Percentiles rank a stretch among this genome's conserved stretches.
Conservation (phyloP, 2,329 filamentous ascomycete genomes). For the Drechslerella stenobrocha region DNA sequence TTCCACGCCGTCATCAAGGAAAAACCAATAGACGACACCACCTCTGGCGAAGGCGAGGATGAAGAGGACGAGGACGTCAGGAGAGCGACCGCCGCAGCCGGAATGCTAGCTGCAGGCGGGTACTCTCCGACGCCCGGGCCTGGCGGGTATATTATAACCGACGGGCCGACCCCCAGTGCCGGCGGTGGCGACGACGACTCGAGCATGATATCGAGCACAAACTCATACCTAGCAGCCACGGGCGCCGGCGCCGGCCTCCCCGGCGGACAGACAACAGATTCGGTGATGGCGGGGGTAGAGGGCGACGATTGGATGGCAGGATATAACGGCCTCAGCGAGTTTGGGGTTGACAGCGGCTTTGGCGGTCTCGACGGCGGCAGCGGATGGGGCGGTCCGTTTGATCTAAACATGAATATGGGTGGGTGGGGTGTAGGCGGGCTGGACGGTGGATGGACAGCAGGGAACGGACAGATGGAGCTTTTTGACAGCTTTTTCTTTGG, state of each 20-base stretch:
- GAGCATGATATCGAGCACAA: constrained; percentile 44
- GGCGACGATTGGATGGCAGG: constrained; percentile 29
- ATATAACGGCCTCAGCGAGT: constrained; percentile 30
- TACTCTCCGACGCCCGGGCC: constrained; percentile 26
- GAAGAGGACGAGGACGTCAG: constrained; percentile 43
- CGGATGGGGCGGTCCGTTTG: constrained; percentile 41
- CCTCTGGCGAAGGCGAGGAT: constrained; percentile 13
- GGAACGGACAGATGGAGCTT: constrained; percentile 65
- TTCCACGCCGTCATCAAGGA: constrained; percentile 48
- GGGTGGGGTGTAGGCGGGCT: constrained; percentile 41
- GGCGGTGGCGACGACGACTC: constrained; percentile 36
- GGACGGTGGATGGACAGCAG: constrained; percentile 50
- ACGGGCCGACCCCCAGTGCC: constrained; percentile 39
- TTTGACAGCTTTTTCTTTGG: constrained; percentile 77
- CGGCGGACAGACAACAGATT: constrained; percentile 46
- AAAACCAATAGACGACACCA: constrained; percentile 42
- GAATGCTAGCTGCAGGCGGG: constrained; percentile 32
- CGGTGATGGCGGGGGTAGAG: constrained; percentile 39
- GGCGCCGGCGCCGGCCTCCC: constrained; percentile 34
- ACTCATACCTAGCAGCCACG: constrained; percentile 43
- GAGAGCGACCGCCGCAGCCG: constrained; percentile 22
- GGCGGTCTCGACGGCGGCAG: constrained; percentile 37
- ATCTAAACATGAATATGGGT: constrained; percentile 46
- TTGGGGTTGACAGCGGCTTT: constrained; percentile 29
- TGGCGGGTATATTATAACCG: constrained; percentile 14